Base-by-base conservation (phyloP, 805 yeast species). In the Pichia ethanolica region DNA sequence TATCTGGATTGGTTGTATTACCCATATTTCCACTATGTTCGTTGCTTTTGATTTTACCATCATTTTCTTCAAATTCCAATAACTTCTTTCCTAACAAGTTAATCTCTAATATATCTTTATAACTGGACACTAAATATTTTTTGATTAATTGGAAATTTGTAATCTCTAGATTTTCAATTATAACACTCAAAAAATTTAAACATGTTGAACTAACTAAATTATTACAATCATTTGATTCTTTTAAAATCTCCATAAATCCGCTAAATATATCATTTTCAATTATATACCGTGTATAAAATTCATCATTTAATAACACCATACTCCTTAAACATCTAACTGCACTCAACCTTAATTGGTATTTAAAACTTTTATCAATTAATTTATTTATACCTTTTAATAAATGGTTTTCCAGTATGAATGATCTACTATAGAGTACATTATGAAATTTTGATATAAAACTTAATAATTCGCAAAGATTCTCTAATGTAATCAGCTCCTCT, bases 131-230 rank as follows among this genome's bases (percentile, higher is more conserved):
- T 34, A 65, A 37, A 44, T 65, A 59, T 11, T 47, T 47, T 35
- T 54, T 51, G 32, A 66, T 34, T 0, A 57, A 35, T 39, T 54
- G 54, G 40, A 56, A 58, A 43, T 63, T 63, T 20, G 43, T 26
- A 7, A 52, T 47, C 5, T 46, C 42, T 10, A 53, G 44, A 45
- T 63, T 56, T 10, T 61, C 61, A 5, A 53, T 14, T 4, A 66
- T 45, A 9, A 58, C 32, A 35, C 55, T 53, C 39, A 66, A 44
- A 27, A 90, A 70, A 61, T 86, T 89, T 42, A 89, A 70, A 54
- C 91, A 77, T 6, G 90, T 77, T 0, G 97, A 89, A 59, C 81
- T 85, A 3, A 85, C 74, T 51, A 89, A 66, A 59, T 82, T 85
- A 61, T 86, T 81, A 37, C 67, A 65, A 33, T 70, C 65, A 7